These are phyloP conservation scores for Acrocalymma vagum DNA, from an alignment of 2,329 filamentous ascomycete genomes.

Conservation along the genomic window DNA sequence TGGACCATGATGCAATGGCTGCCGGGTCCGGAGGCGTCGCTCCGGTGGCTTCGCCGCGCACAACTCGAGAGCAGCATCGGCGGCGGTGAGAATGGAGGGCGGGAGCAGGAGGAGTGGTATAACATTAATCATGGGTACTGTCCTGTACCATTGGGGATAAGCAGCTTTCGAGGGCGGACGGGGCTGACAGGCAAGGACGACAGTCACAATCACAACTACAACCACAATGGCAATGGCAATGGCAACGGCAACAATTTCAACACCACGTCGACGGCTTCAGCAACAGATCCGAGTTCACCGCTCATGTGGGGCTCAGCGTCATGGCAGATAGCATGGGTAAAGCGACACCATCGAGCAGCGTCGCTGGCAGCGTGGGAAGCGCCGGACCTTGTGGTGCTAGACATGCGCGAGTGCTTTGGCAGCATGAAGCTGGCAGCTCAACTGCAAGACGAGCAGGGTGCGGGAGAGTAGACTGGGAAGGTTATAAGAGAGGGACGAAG, in stretches of 20 bases:
- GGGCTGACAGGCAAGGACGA: no score
- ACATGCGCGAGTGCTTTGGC: slow-evolving; percentile 52
- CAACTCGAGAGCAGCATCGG: slow-evolving; percentile 27
- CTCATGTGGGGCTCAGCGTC: slow-evolving; percentile 50
- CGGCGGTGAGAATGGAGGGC: slow-evolving; percentile 14
- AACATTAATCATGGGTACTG: slow-evolving; percentile 34
- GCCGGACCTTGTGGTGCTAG: slow-evolving; percentile 49
- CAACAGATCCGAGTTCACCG: slow-evolving; percentile 29
- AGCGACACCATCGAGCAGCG: slow-evolving; percentile 42
- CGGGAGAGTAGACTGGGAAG: background rate
- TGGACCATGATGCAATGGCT: slow-evolving; percentile 66
- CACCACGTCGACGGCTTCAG: no score
- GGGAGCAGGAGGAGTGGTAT: no score
- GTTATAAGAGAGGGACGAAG: background rate
- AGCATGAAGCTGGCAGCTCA: slow-evolving; percentile 23
- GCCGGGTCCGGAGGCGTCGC: slow-evolving; percentile 65
- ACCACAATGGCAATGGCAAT: background rate
- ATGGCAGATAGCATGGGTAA: slow-evolving; percentile 48
- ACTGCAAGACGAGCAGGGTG: slow-evolving; percentile 11
- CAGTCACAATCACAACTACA: slow-evolving; percentile 1
- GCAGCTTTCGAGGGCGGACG: slow-evolving; percentile 41
- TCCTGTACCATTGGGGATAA: slow-evolving; percentile 50
- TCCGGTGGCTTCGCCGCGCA: slow-evolving; percentile 55
- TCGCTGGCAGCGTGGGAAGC: slow-evolving; percentile 51
- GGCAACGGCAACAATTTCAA: slow-evolving; percentile 1